Base-by-base conservation (phyloP, 306 rosid species). In the Rosa persica region DNA sequence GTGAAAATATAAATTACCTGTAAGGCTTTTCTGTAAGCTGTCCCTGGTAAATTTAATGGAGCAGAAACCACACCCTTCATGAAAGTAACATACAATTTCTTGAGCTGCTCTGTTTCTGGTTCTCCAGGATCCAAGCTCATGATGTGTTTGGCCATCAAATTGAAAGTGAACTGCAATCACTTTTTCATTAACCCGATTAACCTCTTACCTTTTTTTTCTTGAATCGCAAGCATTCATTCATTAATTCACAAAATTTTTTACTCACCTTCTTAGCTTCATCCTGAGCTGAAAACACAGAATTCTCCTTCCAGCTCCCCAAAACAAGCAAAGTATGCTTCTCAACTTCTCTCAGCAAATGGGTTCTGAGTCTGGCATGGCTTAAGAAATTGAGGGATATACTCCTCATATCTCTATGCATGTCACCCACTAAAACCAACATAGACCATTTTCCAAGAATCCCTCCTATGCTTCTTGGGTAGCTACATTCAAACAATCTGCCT, bases 371-470 rank as follows among this genome's bases (percentile, higher is more conserved):
- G 71, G 93, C 89, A 71, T 89, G 93, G 84, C 98, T 91, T 46
- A 96, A 83, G 78, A 93, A 96, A 67, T 96, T 96, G 70, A 96
- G 92, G 0, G 99, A 89, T 25, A 96, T 93, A 44, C 69, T 81
- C 76, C 99, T 83, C 99, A 96, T 93, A 70, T 91, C 94, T 81
- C 93, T 89, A 25, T 96, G 99, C 99, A 96, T 96, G 93, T 96
- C 99, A 16, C 99, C 99, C 13, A 93, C 99, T 3, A 93, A 58
- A n/a, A 96, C 99, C 85, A 96, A 67, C 99, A 96, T 96, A 42
- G 99, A 96, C 99, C 99, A 96, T 86, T 96, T 96, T 10, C 99
- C 99, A 1, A 96, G 90, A 85, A 96, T 93, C 30, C 98, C 99
- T 30, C 96, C 97, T 67, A 96, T 91, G 96, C 99, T 96, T 84